These are phyloP conservation scores for Stachybotrys echinatus DNA, from an alignment of 2,329 filamentous ascomycete species.

Conservation along the genomic window DNA sequence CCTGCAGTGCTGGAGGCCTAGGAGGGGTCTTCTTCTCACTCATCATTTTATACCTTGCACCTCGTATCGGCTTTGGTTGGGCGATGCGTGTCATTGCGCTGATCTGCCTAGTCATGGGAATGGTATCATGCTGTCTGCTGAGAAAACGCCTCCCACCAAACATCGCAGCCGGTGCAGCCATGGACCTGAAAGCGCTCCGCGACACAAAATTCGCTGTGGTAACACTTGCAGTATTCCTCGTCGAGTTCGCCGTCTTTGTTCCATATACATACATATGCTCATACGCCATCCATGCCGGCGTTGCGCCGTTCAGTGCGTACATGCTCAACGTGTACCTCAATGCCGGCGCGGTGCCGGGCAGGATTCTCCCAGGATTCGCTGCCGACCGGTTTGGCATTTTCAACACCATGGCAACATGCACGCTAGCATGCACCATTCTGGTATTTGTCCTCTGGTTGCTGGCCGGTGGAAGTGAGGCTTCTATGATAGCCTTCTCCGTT, in stretches of 20 bases:
- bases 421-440: neutral
- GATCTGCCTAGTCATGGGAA: constrained; percentile 21
- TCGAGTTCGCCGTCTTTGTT: constrained; percentile 5
- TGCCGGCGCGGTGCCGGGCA: constrained; percentile 3
- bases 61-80: constrained; percentile 24
- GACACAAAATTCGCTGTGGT: constrained; percentile 46
- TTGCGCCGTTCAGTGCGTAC: constrained; percentile 17
- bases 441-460: constrained; percentile 8
- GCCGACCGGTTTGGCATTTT: constrained; percentile 6
- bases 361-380: constrained; percentile 3
- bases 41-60: constrained; percentile 18
- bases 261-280: constrained; percentile 5
- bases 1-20: constrained; percentile 65
- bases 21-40: constrained; percentile 49
- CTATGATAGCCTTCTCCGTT: constrained; percentile 56
- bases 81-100: constrained; percentile 22
- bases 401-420: constrained; percentile 6
- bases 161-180: constrained; percentile 32
- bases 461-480: constrained; percentile 24
- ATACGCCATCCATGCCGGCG: constrained; percentile 18
- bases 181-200: constrained; percentile 47
- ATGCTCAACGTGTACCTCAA: constrained; percentile 6
- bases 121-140: constrained; percentile 15
- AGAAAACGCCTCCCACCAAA: constrained; percentile 42
- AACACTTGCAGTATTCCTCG: constrained; percentile 36